A percentile compares a stretch with the other conserved stretches of the same genome.
phyloP scores from a whole-genome alignment of 148 eudicot species.

The Amaranthus palmeri region DNA sequence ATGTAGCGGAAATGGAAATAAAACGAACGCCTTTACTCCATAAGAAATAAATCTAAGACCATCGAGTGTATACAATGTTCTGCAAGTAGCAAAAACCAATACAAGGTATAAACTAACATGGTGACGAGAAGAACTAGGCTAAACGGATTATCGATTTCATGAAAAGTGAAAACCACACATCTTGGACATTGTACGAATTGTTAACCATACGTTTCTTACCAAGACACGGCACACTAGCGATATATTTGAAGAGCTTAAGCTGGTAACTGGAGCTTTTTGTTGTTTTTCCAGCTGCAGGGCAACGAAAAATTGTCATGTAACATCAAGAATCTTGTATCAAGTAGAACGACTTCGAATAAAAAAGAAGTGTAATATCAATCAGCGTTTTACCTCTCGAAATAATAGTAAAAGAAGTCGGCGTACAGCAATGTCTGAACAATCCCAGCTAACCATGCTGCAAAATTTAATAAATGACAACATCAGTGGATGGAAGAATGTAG shows the following conservation, averaged over 20 bases:
- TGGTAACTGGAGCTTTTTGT: constrained; percentile 73
- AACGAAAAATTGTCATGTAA: not conserved
- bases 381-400: constrained; percentile 71
- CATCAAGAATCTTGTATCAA: not conserved
- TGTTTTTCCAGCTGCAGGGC: constrained; percentile 82
- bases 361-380: not conserved
- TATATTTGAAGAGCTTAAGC: constrained; percentile 37
- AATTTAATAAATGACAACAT: not conserved
- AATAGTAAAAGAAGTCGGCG: constrained; percentile 96
- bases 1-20: not conserved
- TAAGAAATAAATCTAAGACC: constrained; percentile 2
- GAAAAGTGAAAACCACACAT: constrained; percentile 9
- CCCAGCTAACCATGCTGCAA: constrained; percentile 88
- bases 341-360: not conserved
- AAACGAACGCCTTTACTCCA: constrained; percentile 9
- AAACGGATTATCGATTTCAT: not conserved
- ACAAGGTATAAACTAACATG: constrained; percentile 6
- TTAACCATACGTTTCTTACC: constrained; percentile 6
- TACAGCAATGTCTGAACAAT: constrained; percentile 79
- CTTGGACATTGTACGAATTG: not conserved
- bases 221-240: not conserved
- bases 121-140: constrained; percentile 11
- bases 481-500: not conserved
- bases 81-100: constrained; percentile 11
- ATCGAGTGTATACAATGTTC: constrained; percentile 14